phyloP scores from a whole-genome alignment of 306 rosid genomes.

The Medicago ruthenica region DNA sequence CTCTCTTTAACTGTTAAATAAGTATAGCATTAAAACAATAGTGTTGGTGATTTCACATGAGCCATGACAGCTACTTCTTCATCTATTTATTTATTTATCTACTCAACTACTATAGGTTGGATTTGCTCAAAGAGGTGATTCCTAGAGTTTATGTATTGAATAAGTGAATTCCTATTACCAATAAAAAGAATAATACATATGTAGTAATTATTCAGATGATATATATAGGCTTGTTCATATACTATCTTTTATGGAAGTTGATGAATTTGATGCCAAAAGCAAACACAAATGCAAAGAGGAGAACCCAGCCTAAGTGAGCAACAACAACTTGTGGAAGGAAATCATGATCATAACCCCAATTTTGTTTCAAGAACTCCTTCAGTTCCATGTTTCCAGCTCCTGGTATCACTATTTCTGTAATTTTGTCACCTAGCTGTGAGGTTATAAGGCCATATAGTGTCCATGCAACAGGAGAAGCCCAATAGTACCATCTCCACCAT shows the following conservation, averaged over 20 bases:
- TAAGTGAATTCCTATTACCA: neutral
- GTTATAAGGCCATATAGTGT: conserved; percentile 48
- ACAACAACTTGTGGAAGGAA: conserved; percentile 58
- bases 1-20: neutral
- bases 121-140: neutral
- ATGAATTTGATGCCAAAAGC: conserved; percentile 69
- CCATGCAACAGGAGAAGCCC: conserved; percentile 53
- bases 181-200: neutral
- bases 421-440: conserved; percentile 47
- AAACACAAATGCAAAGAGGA: conserved; percentile 68
- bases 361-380: conserved; percentile 40
- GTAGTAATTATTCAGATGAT: neutral
- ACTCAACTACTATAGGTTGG: too few relatives aligned
- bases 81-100: neutral
- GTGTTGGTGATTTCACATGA: neutral
- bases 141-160: conserved; percentile 6
- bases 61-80: neutral
- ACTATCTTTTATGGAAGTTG: conserved; percentile 67
- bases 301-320: conserved; percentile 72
- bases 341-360: conserved; percentile 56
- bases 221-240: neutral
- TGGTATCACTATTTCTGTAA: conserved; percentile 34
- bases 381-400: conserved; percentile 25
- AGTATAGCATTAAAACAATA: neutral
- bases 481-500: conserved; percentile 86